Conservation (phyloP, 805 yeast species). For the Ogataea naganishii region DNA sequence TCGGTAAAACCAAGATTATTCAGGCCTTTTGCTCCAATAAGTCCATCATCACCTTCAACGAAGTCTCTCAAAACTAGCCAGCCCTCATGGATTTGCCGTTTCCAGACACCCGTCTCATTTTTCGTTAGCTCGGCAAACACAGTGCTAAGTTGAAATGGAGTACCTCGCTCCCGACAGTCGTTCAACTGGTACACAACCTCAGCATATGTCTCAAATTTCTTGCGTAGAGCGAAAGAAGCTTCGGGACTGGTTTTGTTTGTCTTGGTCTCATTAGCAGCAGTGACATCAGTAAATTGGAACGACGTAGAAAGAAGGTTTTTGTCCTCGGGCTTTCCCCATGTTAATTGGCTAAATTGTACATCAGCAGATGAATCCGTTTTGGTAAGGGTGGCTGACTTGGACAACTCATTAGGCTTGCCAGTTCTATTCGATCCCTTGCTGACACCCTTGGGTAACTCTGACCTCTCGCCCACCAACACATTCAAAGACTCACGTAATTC, state of each 20-base stretch:
- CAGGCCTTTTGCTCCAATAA: slow-evolving; percentile 28
- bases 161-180: slow-evolving; percentile 48
- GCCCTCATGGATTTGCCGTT: slow-evolving; percentile 64
- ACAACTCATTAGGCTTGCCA: no score
- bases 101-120: slow-evolving; percentile 48
- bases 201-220: slow-evolving; percentile 69
- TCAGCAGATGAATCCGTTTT: slow-evolving; percentile 9
- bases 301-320: slow-evolving; percentile 20
- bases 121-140: slow-evolving; percentile 55
- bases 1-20: slow-evolving; percentile 20
- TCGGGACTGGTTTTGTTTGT: slow-evolving; percentile 18
- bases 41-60: slow-evolving; percentile 25
- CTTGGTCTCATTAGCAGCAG: slow-evolving; percentile 10
- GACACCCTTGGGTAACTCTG: slow-evolving; percentile 7
- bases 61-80: slow-evolving; percentile 59
- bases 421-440: no score
- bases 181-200: slow-evolving; percentile 62
- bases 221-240: slow-evolving; percentile 29
- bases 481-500: slow-evolving; percentile 63
- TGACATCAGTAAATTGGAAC: slow-evolving; percentile 21
- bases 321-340: slow-evolving; percentile 20
- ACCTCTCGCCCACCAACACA: slow-evolving; percentile 24
- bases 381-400: slow-evolving; percentile 3
- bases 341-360: slow-evolving; percentile 14
- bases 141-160: slow-evolving; percentile 46